Conservation (phyloP, 2,329 filamentous ascomycete genomes). For the Fusarium bactridioides region DNA sequence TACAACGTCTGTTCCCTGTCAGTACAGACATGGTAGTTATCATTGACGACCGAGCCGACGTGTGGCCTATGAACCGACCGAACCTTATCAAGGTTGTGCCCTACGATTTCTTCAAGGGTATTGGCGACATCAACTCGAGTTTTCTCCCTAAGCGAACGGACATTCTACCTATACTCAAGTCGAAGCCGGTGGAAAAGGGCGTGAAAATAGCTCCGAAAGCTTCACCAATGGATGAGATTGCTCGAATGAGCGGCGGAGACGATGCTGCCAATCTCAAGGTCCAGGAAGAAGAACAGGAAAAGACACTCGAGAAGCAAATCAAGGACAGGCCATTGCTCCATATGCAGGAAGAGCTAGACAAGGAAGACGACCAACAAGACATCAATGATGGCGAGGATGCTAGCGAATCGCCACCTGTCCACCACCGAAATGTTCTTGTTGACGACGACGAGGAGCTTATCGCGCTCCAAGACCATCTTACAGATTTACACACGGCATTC, state of each 20-base stretch:
- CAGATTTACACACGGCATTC: conserved; percentile 78
- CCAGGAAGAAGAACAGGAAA: conserved; percentile 86
- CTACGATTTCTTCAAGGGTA: conserved; percentile 98
- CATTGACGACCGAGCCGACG: conserved; percentile 95
- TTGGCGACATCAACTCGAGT: conserved; percentile 98
- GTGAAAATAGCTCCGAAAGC: conserved; percentile 38
- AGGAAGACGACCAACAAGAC: conserved; percentile 64
- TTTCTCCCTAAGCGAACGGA: conserved; percentile 84
- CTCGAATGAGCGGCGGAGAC: conserved; percentile 77
- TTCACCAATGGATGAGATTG: conserved; percentile 73
- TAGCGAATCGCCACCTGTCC: conserved; percentile 43
- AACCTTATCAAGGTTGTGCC: conserved; percentile 95
- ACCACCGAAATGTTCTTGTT: conserved; percentile 75
- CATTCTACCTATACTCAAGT: conserved; percentile 49
- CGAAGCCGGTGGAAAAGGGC: conserved; percentile 22
- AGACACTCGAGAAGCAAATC: conserved; percentile 86
- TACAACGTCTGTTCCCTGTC: conserved; percentile 91
- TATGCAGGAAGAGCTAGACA: conserved; percentile 90
- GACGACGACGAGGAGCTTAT: conserved; percentile 88
- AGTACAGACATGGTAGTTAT: conserved; percentile 99
- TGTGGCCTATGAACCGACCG: conserved; percentile 88
- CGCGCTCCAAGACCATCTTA: conserved; percentile 78
- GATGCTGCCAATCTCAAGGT: conserved; percentile 73
- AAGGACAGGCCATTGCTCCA: conserved; percentile 89
- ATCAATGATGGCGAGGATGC: conserved; percentile 39